Evolutionary conservation across 2,329 filamentous ascomycete genomes (phyloP), one percentile per base, ranked within the genome.

Genomic region (Zalaria sp.): DNA sequence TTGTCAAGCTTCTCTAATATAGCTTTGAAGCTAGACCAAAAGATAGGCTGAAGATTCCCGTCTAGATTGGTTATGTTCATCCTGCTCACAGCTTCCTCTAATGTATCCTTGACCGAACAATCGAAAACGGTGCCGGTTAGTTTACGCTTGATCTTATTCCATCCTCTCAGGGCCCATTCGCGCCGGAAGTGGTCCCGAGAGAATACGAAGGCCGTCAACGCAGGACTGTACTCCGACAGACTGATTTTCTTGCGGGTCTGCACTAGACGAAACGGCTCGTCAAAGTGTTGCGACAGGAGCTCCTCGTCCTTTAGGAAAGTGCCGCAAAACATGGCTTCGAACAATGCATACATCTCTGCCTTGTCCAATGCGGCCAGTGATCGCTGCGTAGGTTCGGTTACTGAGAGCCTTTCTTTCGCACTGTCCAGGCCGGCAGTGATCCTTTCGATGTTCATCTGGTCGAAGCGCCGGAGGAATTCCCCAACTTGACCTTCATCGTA

Each of bases 261-360:
- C 2, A 93, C 77, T 25, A 86, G 72, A 50, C 76, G 71, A 58
- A 96, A 95, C 7, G 93, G 85, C 50, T 73, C 77, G 56, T 94
- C 83, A 57, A 96, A 94, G 49, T 79, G 71, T 27, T 65, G 52
- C 42, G 62, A 56, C 25, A 81, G 58, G 18, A 71, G 60, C 11
- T 64, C 59, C 42, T 75, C 71, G 47, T 73, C 67, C 25, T 65
- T 61, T 46, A 95, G 68, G 56, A 93, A 86, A 1, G 81, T 72
- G 49, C 87, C 77, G 58, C 83, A 93, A 58, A 87, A 93, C 40
- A 96, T 66, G 0, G 83, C 81, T 58, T 96, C 89, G 53, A 93
- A 94, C 27, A 96, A 75, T 7, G 85, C 81, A 44, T 91, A 74
- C 39, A 93, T 73, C 5, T 84, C 77, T 27, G 74, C 66, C 2